Evolutionary conservation across 2,329 filamentous ascomycete species (phyloP).

Genomic region (Nothophaeocryptopus gaeumannii): DNA sequence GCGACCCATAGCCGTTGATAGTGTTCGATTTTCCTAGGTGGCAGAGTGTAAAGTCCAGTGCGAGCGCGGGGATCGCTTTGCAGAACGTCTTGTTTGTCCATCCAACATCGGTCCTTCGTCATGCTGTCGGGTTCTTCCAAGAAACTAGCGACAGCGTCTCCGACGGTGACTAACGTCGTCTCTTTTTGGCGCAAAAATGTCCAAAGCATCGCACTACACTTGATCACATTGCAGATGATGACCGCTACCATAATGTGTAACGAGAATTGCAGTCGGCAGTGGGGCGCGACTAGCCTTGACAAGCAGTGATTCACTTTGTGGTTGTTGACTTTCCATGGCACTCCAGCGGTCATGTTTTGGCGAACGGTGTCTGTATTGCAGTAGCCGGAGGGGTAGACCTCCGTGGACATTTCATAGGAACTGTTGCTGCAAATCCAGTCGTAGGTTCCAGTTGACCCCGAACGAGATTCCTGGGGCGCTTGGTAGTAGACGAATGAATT

Average conservation of each 20-base stretch:
- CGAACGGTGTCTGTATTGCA: background rate
- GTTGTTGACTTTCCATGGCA: conserved; percentile 11
- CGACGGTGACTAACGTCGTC: conserved; percentile 9
- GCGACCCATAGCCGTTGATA: no score
- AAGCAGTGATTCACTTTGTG: conserved; percentile 11
- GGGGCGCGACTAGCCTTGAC: background rate
- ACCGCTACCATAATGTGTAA: conserved; percentile 1
- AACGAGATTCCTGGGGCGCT: background rate
- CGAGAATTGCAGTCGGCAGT: conserved; percentile 18
- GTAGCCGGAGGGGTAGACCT: background rate
- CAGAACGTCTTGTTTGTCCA: conserved; percentile 11
- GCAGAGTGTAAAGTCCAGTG: background rate
- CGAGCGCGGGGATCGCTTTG: background rate
- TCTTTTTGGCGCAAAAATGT: background rate
- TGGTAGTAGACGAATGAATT: conserved; percentile 10
- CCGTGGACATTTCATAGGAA: background rate
- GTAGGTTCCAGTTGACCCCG: background rate
- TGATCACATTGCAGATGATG: conserved; percentile 4
- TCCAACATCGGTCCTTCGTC: conserved; percentile 18
- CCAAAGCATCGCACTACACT: conserved; percentile 3
- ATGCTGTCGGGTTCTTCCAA: conserved; percentile 1
- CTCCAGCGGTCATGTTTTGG: background rate
- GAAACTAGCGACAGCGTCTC: conserved; percentile 12
- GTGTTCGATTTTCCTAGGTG: background rate
- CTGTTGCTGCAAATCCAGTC: background rate